Conservation (phyloP, 2,329 filamentous ascomycete genomes). For the Penicillium sclerotiorum region DNA sequence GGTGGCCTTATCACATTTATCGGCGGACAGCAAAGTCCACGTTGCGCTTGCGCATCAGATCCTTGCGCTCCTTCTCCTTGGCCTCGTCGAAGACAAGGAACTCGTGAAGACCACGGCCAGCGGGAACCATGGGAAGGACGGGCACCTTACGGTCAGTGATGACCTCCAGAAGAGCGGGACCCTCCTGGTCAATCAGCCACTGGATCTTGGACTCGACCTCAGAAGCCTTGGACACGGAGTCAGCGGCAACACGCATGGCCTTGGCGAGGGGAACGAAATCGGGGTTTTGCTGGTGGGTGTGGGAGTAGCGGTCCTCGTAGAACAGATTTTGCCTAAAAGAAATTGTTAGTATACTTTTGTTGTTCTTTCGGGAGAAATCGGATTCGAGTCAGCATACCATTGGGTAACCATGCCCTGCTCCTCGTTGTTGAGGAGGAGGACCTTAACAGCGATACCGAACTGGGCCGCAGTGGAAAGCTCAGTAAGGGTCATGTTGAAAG, state of each 20-base stretch:
- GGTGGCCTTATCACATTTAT: conserved; percentile 24
- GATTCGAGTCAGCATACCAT: conserved; percentile 54
- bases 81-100: conserved; percentile 85
- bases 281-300: conserved; percentile 94
- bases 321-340: conserved; percentile 77
- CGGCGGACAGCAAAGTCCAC: conserved; percentile 28
- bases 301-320: conserved; percentile 88
- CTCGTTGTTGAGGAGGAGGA: conserved; percentile 94
- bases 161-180: conserved; percentile 91
- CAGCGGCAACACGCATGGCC: conserved; percentile 82
- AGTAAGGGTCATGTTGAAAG: conserved; percentile 97
- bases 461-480: conserved; percentile 91
- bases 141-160: conserved; percentile 78
- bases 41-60: conserved; percentile 66
- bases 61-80: conserved; percentile 69
- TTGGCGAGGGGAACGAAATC: conserved; percentile 92
- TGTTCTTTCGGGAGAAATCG: not conserved
- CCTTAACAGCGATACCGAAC: conserved; percentile 95
- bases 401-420: conserved; percentile 99
- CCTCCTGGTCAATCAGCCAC: conserved; percentile 87
- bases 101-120: conserved; percentile 83
- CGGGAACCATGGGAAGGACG: conserved; percentile 96
- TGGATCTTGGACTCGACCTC: conserved; percentile 77
- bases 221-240: conserved; percentile 70
- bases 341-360: not conserved